phyloP scores from a whole-genome alignment of 352 stramenopile species.

The Thalassiosira pacifica region DNA sequence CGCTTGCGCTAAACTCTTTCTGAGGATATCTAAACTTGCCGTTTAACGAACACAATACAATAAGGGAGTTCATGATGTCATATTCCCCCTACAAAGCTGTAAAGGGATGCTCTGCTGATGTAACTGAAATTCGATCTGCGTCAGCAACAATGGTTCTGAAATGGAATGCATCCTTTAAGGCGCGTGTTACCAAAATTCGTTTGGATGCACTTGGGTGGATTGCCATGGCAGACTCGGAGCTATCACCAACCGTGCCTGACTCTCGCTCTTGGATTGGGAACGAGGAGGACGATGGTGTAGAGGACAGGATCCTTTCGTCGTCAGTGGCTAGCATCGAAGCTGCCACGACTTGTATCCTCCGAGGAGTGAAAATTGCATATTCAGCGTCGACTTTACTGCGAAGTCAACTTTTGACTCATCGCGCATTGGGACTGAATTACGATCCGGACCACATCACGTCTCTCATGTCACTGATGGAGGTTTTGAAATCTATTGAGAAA shows the following conservation, averaged over 20 bases:
- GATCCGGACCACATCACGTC: slow-evolving; percentile 89
- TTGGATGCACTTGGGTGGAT: slow-evolving; percentile 56
- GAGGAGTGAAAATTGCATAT: slow-evolving; percentile 91
- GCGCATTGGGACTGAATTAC: slow-evolving; percentile 90
- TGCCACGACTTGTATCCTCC: slow-evolving; percentile 85
- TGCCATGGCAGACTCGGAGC: slow-evolving; percentile 52
- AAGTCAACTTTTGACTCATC: slow-evolving; percentile 76
- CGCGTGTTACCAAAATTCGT: slow-evolving; percentile 45
- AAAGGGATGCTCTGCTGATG: slow-evolving; percentile 73
- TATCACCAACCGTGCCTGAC: slow-evolving; percentile 48
- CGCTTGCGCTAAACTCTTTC: neutral
- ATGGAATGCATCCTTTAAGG: slow-evolving; percentile 59
- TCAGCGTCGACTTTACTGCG: slow-evolving; percentile 86
- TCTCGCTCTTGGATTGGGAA: neutral
- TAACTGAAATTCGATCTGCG: slow-evolving; percentile 44
- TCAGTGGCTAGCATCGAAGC: slow-evolving; percentile 52
- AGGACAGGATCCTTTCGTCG: slow-evolving; percentile 15
- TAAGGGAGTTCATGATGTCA: slow-evolving; percentile 70
- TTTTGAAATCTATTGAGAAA: slow-evolving; percentile 93
- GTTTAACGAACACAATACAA: neutral
- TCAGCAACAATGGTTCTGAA: slow-evolving; percentile 52
- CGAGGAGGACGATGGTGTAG: slow-evolving; percentile 33
- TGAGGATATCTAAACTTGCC: neutral
- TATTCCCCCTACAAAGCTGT: slow-evolving; percentile 88
- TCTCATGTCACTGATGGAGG: slow-evolving; percentile 91